Base-by-base conservation (phyloP, 2,329 filamentous ascomycete genomes). In the Colletotrichum euphorbiae region DNA sequence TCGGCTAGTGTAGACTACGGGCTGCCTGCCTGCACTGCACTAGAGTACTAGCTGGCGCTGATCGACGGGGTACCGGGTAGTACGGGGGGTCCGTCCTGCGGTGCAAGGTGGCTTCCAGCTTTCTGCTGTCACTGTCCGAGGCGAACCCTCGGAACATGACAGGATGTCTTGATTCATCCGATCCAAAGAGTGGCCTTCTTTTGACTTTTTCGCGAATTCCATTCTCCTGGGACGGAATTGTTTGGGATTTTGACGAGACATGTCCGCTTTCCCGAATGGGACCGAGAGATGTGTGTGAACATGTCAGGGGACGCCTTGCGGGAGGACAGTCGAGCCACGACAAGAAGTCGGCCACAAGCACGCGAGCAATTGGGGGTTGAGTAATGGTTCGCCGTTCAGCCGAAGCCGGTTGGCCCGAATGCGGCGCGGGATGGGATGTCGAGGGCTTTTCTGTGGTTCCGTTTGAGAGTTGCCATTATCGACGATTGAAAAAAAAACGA, bases 201-300 rank as follows among this genome's bases (percentile, higher is more conserved):
- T 54, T 68, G 8, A 33, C 19, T 42, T 48, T 68, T 6, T 11
- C 9, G 31, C 40, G 40, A 46, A 54, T 59, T 15, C 38, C 60
- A 33, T 64, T 31, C 13, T n/a, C 19, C 65, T 24, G 40, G 46
- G 46, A 59, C 40, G 54, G 52, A 6, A 54, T 46, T 48, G 46
- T 48, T 58, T 28, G 21, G 24, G 45, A 36, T 17, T 36, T 64
- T 65, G 60, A 48, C 65, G 52, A 67, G 52, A 43, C 46, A 65
- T 58, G 24, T 59, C 60, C 60, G 60, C 31, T 46, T 52, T 45
- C 12, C 60, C 65, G 46, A 58, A 52, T 7, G 31, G 28, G 60
- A 19, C 52, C 60, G 65, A 68, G 48, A 19, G 38, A 4, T 52
- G 24, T 36, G 15, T 17, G 8, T 31, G 45, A 43, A n/a, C 9